Evolutionary conservation across 495 filamentous ascomycete species (phyloP).

Genomic region (Chlorociboria aeruginascens): DNA sequence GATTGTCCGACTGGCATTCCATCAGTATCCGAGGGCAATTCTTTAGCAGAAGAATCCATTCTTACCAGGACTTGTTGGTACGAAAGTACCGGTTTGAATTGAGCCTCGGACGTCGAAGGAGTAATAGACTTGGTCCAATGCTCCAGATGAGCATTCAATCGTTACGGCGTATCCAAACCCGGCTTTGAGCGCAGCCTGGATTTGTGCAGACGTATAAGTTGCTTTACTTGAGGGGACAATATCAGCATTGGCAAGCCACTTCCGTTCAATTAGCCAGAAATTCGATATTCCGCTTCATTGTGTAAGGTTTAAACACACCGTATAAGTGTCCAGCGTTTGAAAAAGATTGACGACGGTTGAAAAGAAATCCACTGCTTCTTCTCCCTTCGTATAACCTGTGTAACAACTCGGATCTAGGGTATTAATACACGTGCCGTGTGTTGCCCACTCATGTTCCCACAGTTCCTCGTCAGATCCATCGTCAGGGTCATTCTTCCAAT

Average conservation of each 20-base stretch:
- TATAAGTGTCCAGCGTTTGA: constrained; percentile 48
- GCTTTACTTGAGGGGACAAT: constrained; percentile 43
- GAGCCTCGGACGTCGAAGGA: constrained; percentile 56
- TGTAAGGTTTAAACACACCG: constrained; percentile 23
- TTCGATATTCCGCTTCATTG: not conserved
- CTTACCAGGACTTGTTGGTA: constrained; percentile 27
- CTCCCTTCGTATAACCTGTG: constrained; percentile 36
- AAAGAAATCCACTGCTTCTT: constrained; percentile 41
- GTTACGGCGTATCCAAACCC: constrained; percentile 44
- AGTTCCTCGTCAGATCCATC: constrained; percentile 35
- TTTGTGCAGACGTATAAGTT: constrained; percentile 47
- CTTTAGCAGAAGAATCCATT: too few relatives aligned
- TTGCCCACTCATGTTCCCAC: constrained; percentile 70
- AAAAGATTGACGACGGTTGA: constrained; percentile 38
- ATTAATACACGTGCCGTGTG: constrained; percentile 52
- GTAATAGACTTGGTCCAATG: constrained; percentile 62
- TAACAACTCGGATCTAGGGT: constrained; percentile 56
- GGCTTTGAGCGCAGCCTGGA: constrained; percentile 42
- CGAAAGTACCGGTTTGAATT: constrained; percentile 51
- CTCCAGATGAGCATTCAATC: constrained; percentile 41
- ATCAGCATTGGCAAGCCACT: constrained; percentile 36
- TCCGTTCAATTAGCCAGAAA: not conserved
- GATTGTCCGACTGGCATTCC: constrained; percentile 43
- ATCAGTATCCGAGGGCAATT: too few relatives aligned
- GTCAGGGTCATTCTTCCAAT: constrained; percentile 49